Percentiles rank a stretch among this genome's conserved stretches.
phyloP scores from a whole-genome alignment of 2,329 filamentous ascomycete genomes.

The Aspergillus neoniger region DNA sequence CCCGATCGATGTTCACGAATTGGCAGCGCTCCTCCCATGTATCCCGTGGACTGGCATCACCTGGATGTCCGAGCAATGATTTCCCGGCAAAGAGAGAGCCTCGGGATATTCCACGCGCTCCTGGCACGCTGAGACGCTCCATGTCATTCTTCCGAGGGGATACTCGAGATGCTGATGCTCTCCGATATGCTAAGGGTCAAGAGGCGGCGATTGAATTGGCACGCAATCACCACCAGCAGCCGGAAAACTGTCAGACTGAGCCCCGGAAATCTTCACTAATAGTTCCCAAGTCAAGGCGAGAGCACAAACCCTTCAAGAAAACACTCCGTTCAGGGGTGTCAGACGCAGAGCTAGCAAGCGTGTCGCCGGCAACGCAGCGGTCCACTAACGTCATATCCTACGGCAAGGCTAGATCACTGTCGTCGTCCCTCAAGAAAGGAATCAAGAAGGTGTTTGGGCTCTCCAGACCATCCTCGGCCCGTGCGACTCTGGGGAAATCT shows the following conservation, averaged over 20 bases:
- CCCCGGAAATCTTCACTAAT: conserved; percentile 29
- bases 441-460: conserved; percentile 45
- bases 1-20: conserved; percentile 52
- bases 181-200: conserved; percentile 33
- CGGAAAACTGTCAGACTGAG: conserved; percentile 21
- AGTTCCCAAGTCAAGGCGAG: conserved; percentile 26
- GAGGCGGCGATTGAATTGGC: conserved; percentile 46
- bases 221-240: conserved; percentile 40
- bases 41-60: conserved; percentile 17
- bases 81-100: background rate
- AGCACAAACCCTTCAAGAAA: conserved; percentile 41
- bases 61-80: conserved; percentile 13
- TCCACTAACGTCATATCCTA: conserved; percentile 14
- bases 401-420: conserved; percentile 41
- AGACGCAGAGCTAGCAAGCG: conserved; percentile 15
- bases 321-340: conserved; percentile 36
- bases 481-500: conserved; percentile 26
- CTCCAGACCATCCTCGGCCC: conserved; percentile 24
- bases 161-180: conserved; percentile 19
- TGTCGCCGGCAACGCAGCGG: conserved; percentile 13
- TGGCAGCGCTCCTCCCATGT: conserved; percentile 33
- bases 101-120: conserved; percentile 16
- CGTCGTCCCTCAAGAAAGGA: conserved; percentile 44
- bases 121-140: conserved; percentile 41
- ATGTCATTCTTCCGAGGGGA: conserved; percentile 44